Base-by-base conservation (phyloP, 768 basidiomycete genomes). In the Rhizopogon vulgaris region DNA sequence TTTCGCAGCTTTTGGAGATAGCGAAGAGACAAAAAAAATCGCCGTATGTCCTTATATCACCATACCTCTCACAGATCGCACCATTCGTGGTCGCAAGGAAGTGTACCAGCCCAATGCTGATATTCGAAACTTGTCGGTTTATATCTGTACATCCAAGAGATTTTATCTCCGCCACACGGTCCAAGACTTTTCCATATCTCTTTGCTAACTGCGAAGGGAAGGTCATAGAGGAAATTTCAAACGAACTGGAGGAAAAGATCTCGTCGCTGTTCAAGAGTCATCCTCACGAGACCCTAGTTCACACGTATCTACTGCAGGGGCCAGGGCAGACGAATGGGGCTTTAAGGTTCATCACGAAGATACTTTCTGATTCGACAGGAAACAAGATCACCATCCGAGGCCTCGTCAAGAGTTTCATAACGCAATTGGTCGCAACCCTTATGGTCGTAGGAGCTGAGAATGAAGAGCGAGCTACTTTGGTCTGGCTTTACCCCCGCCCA, bases 371-470 rank as follows among this genome's bases (percentile, higher is more conserved):
- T 1, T 73, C 77, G 0, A 56, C 61, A 27, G 63, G 63, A 11
- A 73, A 77, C 40, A 69, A 73, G 24, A 71, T 76, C 36, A 66
- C 70, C 36, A 61, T 79, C 10, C 70, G 71, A 46, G 75, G 73
- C 48, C 68, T 87, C 60, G 77, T 94, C 40, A 80, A 79, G 42
- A 84, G 83, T 53, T 85, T 80, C 53, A 69, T 85, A 28, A 77
- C 90, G 1, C 77, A 83, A 3, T 70, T 95, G 25, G 73, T 95
- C 11, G 82, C 84, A 5, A 82, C 85, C 54, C 70, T 98, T 17
- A 76, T 92, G 34, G 77, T 78, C 10, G 72, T 96, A 62, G 94
- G 93, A 3, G 81, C 93, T 56, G 79, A 84, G 48, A 77, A 83
- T 46, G 60, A 64, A 0, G 67, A 65, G 4, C 67, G 73, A 5